phyloP scores from a whole-genome alignment of 2,329 filamentous ascomycete species.

The Ophiocordyceps sinensis region DNA sequence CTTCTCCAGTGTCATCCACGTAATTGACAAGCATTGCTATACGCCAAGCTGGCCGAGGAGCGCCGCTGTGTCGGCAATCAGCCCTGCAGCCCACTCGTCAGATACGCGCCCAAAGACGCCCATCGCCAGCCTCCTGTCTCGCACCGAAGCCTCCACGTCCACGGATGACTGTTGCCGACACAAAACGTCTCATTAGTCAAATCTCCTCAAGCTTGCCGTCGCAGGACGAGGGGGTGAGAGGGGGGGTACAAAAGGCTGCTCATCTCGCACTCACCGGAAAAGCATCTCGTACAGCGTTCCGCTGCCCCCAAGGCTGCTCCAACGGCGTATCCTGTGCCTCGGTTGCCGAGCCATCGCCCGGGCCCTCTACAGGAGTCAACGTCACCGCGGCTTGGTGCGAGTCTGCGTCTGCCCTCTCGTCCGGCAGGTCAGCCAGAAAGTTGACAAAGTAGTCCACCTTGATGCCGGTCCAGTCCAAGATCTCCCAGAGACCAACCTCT shows the following conservation, averaged over 20 bases:
- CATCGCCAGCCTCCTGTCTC: constrained; percentile 17
- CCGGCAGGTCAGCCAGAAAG: constrained; percentile 46
- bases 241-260: not conserved
- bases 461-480: constrained; percentile 61
- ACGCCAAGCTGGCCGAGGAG: constrained; percentile 4
- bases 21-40: too few species aligned
- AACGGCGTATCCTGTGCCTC: not conserved
- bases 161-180: constrained; percentile 19
- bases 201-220: not conserved
- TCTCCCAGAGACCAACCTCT: constrained; percentile 54
- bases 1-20: too few species aligned
- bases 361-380: not conserved
- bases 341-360: not conserved
- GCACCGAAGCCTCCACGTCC: constrained; percentile 25
- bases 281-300: constrained; percentile 9
- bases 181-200: not conserved
- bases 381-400: not conserved
- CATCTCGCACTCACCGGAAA: constrained; percentile 13
- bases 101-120: constrained; percentile 24
- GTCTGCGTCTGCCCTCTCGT: not conserved
- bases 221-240: not conserved
- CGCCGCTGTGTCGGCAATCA: constrained; percentile 13
- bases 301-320: constrained; percentile 5
- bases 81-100: constrained; percentile 8
- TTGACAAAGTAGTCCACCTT: constrained; percentile 65